These are phyloP conservation scores for Mycena olivaceomarginata DNA, from an alignment of 768 basidiomycete genomes.

Conservation along the genomic window DNA sequence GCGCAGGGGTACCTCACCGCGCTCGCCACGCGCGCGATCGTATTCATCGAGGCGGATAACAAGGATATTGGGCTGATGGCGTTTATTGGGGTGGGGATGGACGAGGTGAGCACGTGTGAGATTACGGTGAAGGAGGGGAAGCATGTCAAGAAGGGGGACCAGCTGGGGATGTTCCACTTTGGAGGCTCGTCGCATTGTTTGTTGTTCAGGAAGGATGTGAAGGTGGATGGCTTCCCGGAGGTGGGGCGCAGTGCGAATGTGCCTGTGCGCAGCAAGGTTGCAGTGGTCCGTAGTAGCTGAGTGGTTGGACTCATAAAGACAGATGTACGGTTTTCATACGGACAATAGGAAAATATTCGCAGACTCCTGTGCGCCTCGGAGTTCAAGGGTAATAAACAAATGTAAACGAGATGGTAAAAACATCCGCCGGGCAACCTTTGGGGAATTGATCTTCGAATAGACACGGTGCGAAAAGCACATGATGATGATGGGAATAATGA, in stretches of 20 bases:
- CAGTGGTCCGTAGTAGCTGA: slow-evolving; percentile 8
- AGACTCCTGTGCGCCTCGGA: too few relatives aligned
- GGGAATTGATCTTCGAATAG: too few relatives aligned
- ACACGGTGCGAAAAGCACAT: too few relatives aligned
- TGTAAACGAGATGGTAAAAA: too few relatives aligned
- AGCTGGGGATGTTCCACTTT: slow-evolving; percentile 80
- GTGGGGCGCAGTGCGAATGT: slow-evolving; percentile 12
- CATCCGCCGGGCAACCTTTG: too few relatives aligned
- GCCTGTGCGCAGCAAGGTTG: slow-evolving; percentile 27
- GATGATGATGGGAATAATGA: too few relatives aligned
- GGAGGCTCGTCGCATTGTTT: slow-evolving; percentile 73
- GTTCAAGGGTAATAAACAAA: too few relatives aligned
- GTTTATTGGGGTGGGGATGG: slow-evolving; percentile 77
- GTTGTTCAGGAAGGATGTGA: slow-evolving; percentile 59
- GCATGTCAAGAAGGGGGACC: slow-evolving; percentile 69
- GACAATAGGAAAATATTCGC: too few relatives aligned
- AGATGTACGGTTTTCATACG: neutral
- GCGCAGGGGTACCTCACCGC: slow-evolving; percentile 55
- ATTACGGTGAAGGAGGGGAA: slow-evolving; percentile 67
- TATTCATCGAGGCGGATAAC: slow-evolving; percentile 75
- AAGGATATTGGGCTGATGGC: slow-evolving; percentile 73
- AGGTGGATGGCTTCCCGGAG: slow-evolving; percentile 37
- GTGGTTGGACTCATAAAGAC: neutral
- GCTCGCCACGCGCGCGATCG: slow-evolving; percentile 69
- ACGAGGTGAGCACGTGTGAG: slow-evolving; percentile 78